Conservation (phyloP, 164 flowering plant species). For the Berberis vulgaris region DNA sequence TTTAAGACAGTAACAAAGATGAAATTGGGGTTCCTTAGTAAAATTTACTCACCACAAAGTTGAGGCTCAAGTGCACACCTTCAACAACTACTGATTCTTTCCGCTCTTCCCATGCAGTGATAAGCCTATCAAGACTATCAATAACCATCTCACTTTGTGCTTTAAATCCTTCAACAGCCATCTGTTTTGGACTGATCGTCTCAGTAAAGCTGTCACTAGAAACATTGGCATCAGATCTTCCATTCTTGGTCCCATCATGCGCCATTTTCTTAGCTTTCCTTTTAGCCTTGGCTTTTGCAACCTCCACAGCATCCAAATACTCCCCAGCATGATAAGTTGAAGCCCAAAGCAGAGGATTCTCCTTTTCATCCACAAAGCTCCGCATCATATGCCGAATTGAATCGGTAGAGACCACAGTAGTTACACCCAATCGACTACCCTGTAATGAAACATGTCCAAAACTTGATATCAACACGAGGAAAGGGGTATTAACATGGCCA, state of each 20-base stretch:
- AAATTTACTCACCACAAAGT: constrained; percentile 64
- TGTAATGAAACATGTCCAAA: constrained; percentile 18
- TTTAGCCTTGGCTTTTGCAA: constrained; percentile 78
- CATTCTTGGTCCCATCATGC: constrained; percentile 24
- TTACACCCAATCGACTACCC: constrained; percentile 85
- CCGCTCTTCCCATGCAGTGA: constrained; percentile 87
- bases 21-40: background rate
- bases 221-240: constrained; percentile 32
- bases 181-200: constrained; percentile 53
- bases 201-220: constrained; percentile 22
- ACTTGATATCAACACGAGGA: background rate
- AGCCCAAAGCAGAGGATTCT: constrained; percentile 87
- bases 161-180: constrained; percentile 87
- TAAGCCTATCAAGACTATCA: constrained; percentile 86
- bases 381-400: constrained; percentile 96
- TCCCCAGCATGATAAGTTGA: constrained; percentile 96
- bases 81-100: constrained; percentile 91
- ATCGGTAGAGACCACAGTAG: constrained; percentile 83
- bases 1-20: background rate
- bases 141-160: constrained; percentile 98
- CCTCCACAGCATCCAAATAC: constrained; percentile 67
- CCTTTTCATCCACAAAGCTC: constrained; percentile 77
- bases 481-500: no score
- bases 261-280: constrained; percentile 64
- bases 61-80: constrained; percentile 89